Percentiles rank a stretch among this genome's conserved stretches.
Evolutionary conservation across 2,329 filamentous ascomycete genomes (phyloP).

Genomic region (Claviceps quebecensis): DNA sequence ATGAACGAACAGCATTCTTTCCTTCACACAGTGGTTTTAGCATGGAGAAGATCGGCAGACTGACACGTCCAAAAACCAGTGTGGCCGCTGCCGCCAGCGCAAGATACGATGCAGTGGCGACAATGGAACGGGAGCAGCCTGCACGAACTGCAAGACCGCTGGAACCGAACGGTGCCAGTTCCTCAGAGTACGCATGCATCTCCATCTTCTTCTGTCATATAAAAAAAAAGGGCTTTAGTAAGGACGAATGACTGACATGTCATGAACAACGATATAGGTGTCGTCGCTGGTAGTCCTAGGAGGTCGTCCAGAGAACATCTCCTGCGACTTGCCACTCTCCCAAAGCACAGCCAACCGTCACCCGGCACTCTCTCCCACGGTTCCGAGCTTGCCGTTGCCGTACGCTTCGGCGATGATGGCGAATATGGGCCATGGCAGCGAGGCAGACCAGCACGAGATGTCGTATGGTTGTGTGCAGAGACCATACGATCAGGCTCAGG

Average conservation of each 20-base stretch:
- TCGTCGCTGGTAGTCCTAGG: slow-evolving; percentile 17
- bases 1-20: background rate
- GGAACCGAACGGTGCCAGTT: slow-evolving; percentile 63
- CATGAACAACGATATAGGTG: slow-evolving; percentile 10
- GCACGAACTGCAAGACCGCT: slow-evolving; percentile 67
- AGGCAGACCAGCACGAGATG: slow-evolving; percentile 3
- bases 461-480: slow-evolving; percentile 13
- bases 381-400: background rate
- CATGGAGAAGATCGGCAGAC: slow-evolving; percentile 3
- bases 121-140: slow-evolving; percentile 59
- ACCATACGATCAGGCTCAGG: slow-evolving; percentile 12
- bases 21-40: too few relatives aligned
- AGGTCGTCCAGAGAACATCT: slow-evolving; percentile 13
- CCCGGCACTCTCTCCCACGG: slow-evolving; percentile 6
- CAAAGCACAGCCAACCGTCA: slow-evolving; percentile 17
- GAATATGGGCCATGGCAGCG: slow-evolving; percentile 1
- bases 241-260: background rate
- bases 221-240: background rate
- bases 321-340: slow-evolving; percentile 18
- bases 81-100: slow-evolving; percentile 74
- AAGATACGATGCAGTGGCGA: slow-evolving; percentile 95
- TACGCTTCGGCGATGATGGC: background rate
- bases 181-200: slow-evolving; percentile 47
- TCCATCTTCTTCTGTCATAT: background rate
- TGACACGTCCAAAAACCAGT: slow-evolving; percentile 37